Evolutionary conservation across 2,329 filamentous ascomycete genomes (phyloP), one percentile per base, ranked within the genome.

Genomic region (Aureobasidium melanogenum): DNA sequence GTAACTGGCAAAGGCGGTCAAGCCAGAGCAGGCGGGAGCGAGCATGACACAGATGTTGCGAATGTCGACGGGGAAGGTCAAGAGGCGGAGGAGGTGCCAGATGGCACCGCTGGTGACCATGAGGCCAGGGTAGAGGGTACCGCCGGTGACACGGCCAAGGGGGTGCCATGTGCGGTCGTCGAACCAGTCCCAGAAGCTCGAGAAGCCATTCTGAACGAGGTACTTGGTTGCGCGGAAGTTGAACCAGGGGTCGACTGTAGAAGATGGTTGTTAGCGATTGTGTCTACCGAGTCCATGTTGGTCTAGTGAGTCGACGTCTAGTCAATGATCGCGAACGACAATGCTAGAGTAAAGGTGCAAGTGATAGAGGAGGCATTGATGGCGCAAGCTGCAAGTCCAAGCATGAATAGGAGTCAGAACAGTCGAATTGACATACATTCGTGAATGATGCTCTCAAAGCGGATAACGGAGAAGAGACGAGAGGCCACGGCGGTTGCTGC

Each of bases 111-210:
- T 97, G 72, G 94, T 99, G 69, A 99, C 95, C 94, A 99, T 99
- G 71, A 99, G 83, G 70, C 94, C 94, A 55, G 94, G 94, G 75
- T 99, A 99, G 65, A 99, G 84, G n/a, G 94, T 99, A 72, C 94
- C 94, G 77, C 94, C 94, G 63, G 94, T 99, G 73, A 99, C 94
- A 80, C 94, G 91, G 69, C 94, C 94, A 64, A 99, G 88, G 69
- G 94, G 94, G 77, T 99, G 93, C 94, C 94, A 99, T 85, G 94
- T 99, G 80, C 94, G 87, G 81, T 99, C 94, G 77, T 99, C 94
- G 73, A 99, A 99, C 94, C 94, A 99, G 76, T 99, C 93, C 94
- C 94, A 99, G 75, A 99, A 99, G 76, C 89, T 91, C 77, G 96
- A 95, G 79, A 99, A 97, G 70, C 94, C 94, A 86, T 99, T 85